Conservation (phyloP, 495 filamentous ascomycete species). For the Neurospora sp. region DNA sequence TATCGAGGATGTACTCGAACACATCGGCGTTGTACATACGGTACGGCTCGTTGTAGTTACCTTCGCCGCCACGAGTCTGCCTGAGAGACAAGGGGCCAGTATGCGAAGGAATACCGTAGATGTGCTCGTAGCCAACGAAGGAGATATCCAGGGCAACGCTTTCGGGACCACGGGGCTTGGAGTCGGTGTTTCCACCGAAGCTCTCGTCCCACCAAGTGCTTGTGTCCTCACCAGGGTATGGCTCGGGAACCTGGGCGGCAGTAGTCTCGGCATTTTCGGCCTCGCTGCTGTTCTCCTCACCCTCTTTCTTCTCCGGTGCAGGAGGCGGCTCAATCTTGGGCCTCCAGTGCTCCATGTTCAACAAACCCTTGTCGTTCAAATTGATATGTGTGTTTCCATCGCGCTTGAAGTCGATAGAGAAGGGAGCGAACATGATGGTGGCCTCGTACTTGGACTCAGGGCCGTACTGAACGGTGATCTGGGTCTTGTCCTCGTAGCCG, state of each 20-base stretch:
- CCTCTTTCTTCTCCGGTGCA: slow-evolving; percentile 41
- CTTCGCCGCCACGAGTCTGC: slow-evolving; percentile 78
- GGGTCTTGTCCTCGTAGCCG: slow-evolving; percentile 44
- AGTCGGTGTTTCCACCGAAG: slow-evolving; percentile 89
- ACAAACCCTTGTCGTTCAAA: slow-evolving; percentile 73
- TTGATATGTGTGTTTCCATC: slow-evolving; percentile 75
- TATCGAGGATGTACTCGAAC: slow-evolving; percentile 94
- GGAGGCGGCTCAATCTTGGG: slow-evolving; percentile 64
- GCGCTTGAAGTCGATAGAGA: slow-evolving; percentile 73
- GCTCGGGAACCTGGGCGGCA: neutral
- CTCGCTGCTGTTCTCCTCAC: slow-evolving; percentile 23
- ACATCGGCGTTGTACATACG: slow-evolving; percentile 93
- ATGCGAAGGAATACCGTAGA: slow-evolving; percentile 93
- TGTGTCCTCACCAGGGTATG: slow-evolving; percentile 48
- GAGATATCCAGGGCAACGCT: slow-evolving; percentile 83
- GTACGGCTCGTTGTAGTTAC: slow-evolving; percentile 85
- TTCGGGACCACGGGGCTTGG: slow-evolving; percentile 82
- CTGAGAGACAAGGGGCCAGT: slow-evolving; percentile 78
- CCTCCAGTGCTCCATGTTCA: slow-evolving; percentile 96
- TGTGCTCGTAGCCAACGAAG: slow-evolving; percentile 84
- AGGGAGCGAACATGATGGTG: slow-evolving; percentile 70
- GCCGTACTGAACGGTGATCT: slow-evolving; percentile 73
- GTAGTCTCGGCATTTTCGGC: slow-evolving; percentile 1
- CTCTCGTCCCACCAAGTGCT: slow-evolving; percentile 95
- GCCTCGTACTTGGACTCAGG: slow-evolving; percentile 66